Percentiles rank a stretch among this genome's conserved stretches.
These are phyloP conservation scores for Didymosphaeria variabile DNA, from an alignment of 2,329 filamentous ascomycete species.

Conservation along the genomic window DNA sequence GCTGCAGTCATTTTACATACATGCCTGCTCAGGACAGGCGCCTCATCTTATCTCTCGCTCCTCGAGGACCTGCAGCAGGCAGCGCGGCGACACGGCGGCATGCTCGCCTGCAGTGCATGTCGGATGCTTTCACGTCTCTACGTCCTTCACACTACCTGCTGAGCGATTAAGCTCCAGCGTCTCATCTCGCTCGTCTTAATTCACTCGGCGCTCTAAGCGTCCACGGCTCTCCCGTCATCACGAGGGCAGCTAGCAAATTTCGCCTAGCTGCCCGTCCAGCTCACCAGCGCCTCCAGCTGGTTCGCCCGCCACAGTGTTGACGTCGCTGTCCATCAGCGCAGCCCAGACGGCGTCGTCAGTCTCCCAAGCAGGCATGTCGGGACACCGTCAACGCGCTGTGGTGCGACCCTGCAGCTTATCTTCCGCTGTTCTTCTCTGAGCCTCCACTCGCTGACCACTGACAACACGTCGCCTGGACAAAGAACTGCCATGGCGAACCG, in stretches of 20 bases:
- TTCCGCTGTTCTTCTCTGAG: constrained; percentile 10
- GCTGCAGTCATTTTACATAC: background rate
- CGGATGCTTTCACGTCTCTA: too few relatives aligned
- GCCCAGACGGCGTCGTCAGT: background rate
- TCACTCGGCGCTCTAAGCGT: background rate
- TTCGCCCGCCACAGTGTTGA: background rate
- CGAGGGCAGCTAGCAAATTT: constrained; percentile 22
- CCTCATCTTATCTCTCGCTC: constrained; percentile 3
- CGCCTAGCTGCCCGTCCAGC: constrained; percentile 16
- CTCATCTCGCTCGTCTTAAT: too few relatives aligned
- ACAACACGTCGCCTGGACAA: background rate
- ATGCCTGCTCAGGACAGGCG: background rate
- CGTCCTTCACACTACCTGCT: too few relatives aligned
- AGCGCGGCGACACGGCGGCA: background rate
- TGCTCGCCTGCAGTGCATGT: background rate
- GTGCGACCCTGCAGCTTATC: constrained; percentile 12
- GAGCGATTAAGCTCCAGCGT: too few relatives aligned
- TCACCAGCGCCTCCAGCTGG: constrained; percentile 14
- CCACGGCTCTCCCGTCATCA: constrained; percentile 14
- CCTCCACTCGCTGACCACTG: constrained; percentile 3
- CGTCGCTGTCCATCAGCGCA: background rate
- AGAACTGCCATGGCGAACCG: constrained; percentile 4
- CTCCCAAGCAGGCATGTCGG: background rate
- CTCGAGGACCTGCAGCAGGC: background rate
- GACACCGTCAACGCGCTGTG: background rate